Base-by-base conservation (phyloP, 331 rosid genomes). In the Telfairia occidentalis region DNA sequence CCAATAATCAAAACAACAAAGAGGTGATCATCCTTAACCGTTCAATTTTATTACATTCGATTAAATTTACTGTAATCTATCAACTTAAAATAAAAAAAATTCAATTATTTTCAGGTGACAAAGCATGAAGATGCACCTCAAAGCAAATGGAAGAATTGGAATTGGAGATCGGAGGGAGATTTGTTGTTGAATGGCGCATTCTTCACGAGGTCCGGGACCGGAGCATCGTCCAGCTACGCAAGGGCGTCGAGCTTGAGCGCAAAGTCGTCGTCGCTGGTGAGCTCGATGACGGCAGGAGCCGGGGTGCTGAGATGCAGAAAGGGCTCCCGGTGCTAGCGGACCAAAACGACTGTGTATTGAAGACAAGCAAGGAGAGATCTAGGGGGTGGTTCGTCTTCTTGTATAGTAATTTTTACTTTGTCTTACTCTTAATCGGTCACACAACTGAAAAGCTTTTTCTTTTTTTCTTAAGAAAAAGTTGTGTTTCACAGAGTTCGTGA, bases 91-190 rank as follows among this genome's bases (percentile, higher is more conserved):
- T n/a, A n/a, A n/a, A n/a, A n/a, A n/a, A n/a, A n/a, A n/a, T n/a
- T n/a, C n/a, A n/a, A n/a, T n/a, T n/a, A n/a, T n/a, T n/a, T n/a
- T 79, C 82, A 90, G 98, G 82, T 93, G 0, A 91, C 97, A 0
- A 94, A 90, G 76, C 79, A 84, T 8, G 98, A 91, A 85, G 52
- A 66, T 71, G 45, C 96, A 48, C 50, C 82, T 34, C 69, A 79
- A 53, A 88, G 84, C 5, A 10, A 80, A 60, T 94, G 98, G 98
- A 91, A 82, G 87, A 87, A 84, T 0, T 94, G 98, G 98, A 94
- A 91, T 78, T 94, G 97, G 98, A 87, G 96, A 35, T 94, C 98
- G 0, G 30, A 65, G 0, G 97, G 98, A 34, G 98, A 94, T 78
- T 77, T 89, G 77, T 13, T 88, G 82, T 35, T 91, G 82, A 94